Percentiles rank a stretch among this genome's conserved stretches.
phyloP scores from a whole-genome alignment of 2,329 filamentous ascomycete species.

The Penicillium occitanis region DNA sequence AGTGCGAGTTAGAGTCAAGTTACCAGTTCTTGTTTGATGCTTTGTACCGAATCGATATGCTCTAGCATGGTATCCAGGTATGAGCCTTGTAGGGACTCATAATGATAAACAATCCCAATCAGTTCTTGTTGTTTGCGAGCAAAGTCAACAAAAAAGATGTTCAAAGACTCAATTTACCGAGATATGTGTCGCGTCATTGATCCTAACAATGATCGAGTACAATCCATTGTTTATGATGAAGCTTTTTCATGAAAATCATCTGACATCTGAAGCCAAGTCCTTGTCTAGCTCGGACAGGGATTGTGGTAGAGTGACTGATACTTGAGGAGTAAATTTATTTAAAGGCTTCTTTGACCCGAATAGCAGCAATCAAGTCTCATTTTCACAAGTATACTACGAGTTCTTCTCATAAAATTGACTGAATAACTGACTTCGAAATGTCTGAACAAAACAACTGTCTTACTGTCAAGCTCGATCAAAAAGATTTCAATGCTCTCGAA shows the following conservation, averaged over 20 bases:
- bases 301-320: background rate
- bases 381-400: background rate
- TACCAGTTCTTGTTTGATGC: background rate
- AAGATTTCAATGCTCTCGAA: background rate
- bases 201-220: background rate
- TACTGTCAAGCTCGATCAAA: background rate
- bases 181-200: background rate
- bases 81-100: background rate
- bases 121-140: background rate
- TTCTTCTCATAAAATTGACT: background rate
- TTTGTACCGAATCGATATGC: background rate
- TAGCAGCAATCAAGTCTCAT: background rate
- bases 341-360: background rate
- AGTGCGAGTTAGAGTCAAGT: constrained; percentile 6
- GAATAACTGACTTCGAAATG: background rate
- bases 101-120: background rate
- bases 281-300: background rate
- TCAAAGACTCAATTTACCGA: background rate
- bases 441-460: background rate
- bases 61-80: too few species aligned
- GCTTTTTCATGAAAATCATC: background rate
- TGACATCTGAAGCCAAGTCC: background rate
- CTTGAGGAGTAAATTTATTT: background rate
- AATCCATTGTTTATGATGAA: background rate
- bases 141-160: background rate